Conservation (phyloP, 225 moss, liverwort and hornwort species). For the Marchantia paleacea region DNA sequence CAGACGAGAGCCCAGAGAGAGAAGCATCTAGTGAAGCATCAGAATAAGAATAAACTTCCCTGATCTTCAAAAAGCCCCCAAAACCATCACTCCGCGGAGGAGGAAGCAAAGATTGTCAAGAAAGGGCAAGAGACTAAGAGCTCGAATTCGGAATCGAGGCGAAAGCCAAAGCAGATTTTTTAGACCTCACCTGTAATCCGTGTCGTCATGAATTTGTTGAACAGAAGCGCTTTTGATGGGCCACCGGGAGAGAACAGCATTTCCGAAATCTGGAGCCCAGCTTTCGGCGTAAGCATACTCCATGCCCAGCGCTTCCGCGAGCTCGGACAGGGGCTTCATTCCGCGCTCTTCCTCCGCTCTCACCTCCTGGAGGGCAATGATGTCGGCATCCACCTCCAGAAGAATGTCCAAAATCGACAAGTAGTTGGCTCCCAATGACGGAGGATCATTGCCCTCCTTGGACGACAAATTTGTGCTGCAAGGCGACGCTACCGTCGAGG, state of each 20-base stretch:
- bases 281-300: constrained; percentile 50
- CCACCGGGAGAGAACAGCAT: constrained; percentile 50
- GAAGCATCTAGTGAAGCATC: neutral
- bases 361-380: constrained; percentile 50
- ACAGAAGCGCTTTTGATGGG: constrained; percentile 52
- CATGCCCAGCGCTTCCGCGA: constrained; percentile 49
- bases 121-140: neutral
- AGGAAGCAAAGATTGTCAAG: no score
- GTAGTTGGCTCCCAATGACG: neutral
- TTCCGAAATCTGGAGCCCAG: constrained; percentile 54
- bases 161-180: neutral
- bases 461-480: constrained; percentile 27
- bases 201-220: constrained; percentile 52
- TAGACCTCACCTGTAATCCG: constrained; percentile 37
- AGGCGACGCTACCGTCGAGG: constrained; percentile 27
- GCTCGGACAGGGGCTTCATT: constrained; percentile 51
- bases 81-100: no score
- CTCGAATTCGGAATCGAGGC: neutral
- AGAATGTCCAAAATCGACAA: constrained; percentile 42
- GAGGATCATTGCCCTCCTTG: constrained; percentile 1
- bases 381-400: constrained; percentile 47
- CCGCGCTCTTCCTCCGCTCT: constrained; percentile 47
- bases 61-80: neutral
- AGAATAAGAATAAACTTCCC: neutral
- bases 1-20: neutral